These are phyloP conservation scores for Vaccinium myrtillus DNA, from an alignment of 148 eudicot species.

Conservation along the genomic window DNA sequence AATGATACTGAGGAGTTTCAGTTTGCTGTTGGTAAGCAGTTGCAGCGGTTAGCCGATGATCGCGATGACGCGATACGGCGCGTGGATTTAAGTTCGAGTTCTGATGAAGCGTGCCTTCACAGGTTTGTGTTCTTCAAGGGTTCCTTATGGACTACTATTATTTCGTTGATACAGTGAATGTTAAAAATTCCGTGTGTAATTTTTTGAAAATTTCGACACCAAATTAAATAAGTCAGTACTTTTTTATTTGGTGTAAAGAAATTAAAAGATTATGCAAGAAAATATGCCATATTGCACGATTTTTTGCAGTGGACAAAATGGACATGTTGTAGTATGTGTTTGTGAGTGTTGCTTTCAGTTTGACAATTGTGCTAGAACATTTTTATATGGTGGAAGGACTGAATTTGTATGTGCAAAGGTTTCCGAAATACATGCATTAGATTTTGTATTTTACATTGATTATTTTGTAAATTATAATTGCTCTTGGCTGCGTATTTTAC, in stretches of 20 bases:
- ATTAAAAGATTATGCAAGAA: no score
- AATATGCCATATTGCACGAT: no score
- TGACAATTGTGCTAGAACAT: neutral
- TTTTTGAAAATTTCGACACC: no score
- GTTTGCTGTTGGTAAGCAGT: slow-evolving; percentile 47
- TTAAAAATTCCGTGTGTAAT: no score
- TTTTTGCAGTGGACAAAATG: no score
- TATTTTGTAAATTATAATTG: no score
- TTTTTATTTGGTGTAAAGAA: no score
- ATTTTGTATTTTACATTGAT: neutral
- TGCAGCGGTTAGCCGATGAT: slow-evolving; percentile 49
- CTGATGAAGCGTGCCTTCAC: slow-evolving; percentile 66
- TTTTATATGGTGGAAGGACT: no score
- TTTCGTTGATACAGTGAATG: no score
- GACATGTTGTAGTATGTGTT: neutral
- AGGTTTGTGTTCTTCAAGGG: slow-evolving; percentile 37
- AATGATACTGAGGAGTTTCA: slow-evolving; percentile 46
- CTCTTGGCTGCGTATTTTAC: no score
- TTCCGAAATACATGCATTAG: neutral
- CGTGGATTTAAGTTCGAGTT: slow-evolving; percentile 35
- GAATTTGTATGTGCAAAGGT: neutral
- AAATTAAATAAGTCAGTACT: no score
- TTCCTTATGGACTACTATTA: neutral
- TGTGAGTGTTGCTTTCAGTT: neutral
- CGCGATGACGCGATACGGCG: slow-evolving; percentile 53